phyloP scores from a whole-genome alignment of 306 rosid genomes.

The Myrica gale region DNA sequence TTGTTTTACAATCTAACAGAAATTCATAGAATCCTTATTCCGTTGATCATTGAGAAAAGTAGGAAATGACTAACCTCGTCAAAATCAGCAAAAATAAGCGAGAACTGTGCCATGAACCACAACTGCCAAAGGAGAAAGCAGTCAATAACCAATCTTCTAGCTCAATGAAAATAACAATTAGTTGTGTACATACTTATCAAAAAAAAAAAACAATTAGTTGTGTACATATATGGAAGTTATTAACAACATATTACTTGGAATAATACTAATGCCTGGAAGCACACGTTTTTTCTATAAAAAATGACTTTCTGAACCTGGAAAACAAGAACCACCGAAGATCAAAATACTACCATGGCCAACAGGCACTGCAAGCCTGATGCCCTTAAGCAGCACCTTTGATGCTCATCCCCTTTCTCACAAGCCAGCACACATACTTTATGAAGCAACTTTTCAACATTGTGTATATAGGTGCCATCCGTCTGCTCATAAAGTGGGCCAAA shows the following conservation, averaged over 20 bases:
- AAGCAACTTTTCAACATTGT: slow-evolving; percentile 75
- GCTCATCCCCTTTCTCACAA: slow-evolving; percentile 55
- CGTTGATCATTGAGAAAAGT: no score
- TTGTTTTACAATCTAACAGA: slow-evolving; percentile 5
- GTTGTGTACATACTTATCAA: not conserved
- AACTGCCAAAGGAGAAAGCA: slow-evolving; percentile 53
- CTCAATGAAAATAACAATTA: not conserved
- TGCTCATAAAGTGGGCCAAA: slow-evolving; percentile 41
- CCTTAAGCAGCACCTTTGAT: slow-evolving; percentile 57
- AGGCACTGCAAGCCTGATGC: slow-evolving; percentile 97
- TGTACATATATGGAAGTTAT: not conserved
- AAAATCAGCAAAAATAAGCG: slow-evolving; percentile 69
- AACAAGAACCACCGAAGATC: slow-evolving; percentile 3
- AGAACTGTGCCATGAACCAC: slow-evolving; percentile 88
- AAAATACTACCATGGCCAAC: slow-evolving; percentile 76
- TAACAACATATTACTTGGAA: not conserved
- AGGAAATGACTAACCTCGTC: slow-evolving; percentile 62
- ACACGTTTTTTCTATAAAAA: not conserved
- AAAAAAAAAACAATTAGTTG: not conserved
- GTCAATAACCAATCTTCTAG: slow-evolving; percentile 20
- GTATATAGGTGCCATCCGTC: slow-evolving; percentile 81
- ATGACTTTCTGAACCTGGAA: slow-evolving; percentile 3
- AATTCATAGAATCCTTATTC: slow-evolving; percentile 2
- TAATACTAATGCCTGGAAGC: slow-evolving; percentile 2
- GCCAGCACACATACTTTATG: slow-evolving; percentile 63